Evolutionary conservation across 345 rosid species (phyloP), one percentile per base, ranked within the genome.

Genomic region (Conringia planisiliqua): DNA sequence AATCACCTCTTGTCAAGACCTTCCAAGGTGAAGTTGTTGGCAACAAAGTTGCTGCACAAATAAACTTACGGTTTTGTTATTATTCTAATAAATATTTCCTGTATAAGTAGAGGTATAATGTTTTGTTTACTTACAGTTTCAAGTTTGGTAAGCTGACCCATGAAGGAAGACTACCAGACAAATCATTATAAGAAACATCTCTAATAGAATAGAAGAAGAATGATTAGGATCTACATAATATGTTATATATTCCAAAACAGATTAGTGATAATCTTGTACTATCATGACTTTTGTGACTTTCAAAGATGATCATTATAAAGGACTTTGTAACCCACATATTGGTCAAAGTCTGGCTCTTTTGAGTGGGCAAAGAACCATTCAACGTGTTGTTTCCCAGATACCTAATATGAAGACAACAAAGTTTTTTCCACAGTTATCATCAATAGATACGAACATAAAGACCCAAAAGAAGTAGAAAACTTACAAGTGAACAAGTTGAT

Each of bases 101-200:
- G 3, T 27, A 27, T 27, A 27, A 27, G 43, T n/a, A 24, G 39
- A 71, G 32, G 12, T 14, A 13, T 16, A 24, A 16, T 50, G 62
- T 40, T 56, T 40, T 26, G 24, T 50, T 42, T 66, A 67, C 91
- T 60, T 79, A 88, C 96, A 92, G 58, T 57, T 76, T 77, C 63
- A 90, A 66, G 52, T 79, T 70, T 40, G 13, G 54, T 46, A 64
- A 66, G 46, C 22, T 81, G 80, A 85, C 62, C 96, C 96, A 90
- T 6, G 92, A 73, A 72, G 97, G 97, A 71, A 90, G 70, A 71
- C 39, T 82, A 20, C 94, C 94, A 2, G 66, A 40, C 80, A 90
- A 80, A 74, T 82, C 80, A 74, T 92, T 92, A 78, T 90, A 90
- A 0, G 94, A 87, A 42, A 87, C 82, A 82, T 92, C 98, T 85